phyloP scores from a whole-genome alignment of 768 basidiomycete species.

The Pulveroboletus sp. region DNA sequence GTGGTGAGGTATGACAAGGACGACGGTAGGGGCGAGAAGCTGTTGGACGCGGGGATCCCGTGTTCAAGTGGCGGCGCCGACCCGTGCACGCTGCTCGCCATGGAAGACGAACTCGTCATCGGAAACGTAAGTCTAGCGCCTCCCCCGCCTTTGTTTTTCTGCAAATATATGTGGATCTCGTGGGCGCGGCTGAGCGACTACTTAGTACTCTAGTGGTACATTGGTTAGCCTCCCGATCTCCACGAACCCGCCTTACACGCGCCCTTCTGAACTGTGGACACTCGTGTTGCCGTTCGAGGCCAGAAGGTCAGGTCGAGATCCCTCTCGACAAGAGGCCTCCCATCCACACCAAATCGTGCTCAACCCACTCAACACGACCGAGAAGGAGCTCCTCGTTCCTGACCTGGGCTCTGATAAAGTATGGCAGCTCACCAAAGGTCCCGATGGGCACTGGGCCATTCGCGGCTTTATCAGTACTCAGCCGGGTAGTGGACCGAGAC shows the following conservation, averaged over 20 bases:
- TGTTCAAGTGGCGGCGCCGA: conserved; percentile 49
- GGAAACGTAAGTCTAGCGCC: conserved; percentile 61
- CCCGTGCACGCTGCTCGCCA: conserved; percentile 59
- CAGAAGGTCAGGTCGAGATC: conserved; percentile 55
- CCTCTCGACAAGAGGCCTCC: conserved; percentile 60
- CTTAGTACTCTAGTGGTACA: conserved; percentile 65
- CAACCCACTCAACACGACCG: conserved; percentile 25
- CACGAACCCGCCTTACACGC: conserved; percentile 42
- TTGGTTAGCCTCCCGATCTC: conserved; percentile 55
- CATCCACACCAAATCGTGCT: conserved; percentile 72
- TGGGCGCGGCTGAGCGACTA: no score
- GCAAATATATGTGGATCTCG: no score
- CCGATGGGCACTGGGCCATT: conserved; percentile 44
- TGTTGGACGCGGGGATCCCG: conserved; percentile 31
- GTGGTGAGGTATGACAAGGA: conserved; percentile 48
- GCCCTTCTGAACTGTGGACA: conserved; percentile 29
- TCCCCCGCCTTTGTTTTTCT: neutral
- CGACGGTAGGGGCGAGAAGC: conserved; percentile 38
- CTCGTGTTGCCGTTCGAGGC: conserved; percentile 37
- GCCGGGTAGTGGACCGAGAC: conserved; percentile 66
- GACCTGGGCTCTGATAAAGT: conserved; percentile 75
- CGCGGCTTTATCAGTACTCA: conserved; percentile 44
- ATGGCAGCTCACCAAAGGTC: conserved; percentile 45
- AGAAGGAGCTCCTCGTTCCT: conserved; percentile 42
- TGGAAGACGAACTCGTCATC: conserved; percentile 54